Evolutionary conservation across 108 stramenopile genomes (phyloP).

Genomic region (Skeletonema costatum): DNA sequence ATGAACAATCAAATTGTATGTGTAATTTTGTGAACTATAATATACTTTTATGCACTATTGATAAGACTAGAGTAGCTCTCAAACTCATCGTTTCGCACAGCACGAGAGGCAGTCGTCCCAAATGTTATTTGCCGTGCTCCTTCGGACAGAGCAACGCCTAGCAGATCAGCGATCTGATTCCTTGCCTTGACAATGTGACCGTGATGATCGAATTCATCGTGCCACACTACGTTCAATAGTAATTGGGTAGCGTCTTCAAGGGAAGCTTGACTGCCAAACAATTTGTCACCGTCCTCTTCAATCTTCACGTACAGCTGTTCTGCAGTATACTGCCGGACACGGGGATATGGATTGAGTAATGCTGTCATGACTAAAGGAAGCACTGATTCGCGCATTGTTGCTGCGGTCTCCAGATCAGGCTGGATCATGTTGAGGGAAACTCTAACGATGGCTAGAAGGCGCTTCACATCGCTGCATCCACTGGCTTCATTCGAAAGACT

Average conservation of each 20-base stretch:
- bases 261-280: constrained; percentile 16
- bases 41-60: constrained; percentile 13
- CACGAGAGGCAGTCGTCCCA: background rate
- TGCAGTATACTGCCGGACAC: constrained; percentile 82
- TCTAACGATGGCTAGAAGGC: constrained; percentile 63
- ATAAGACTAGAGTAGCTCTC: constrained; percentile 53
- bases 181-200: constrained; percentile 28
- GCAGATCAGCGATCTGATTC: constrained; percentile 47
- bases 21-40: background rate
- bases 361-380: constrained; percentile 69
- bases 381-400: constrained; percentile 35
- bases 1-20: background rate
- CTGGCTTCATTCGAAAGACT: constrained; percentile 57
- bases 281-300: constrained; percentile 53
- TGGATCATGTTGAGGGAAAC: constrained; percentile 67
- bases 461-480: constrained; percentile 70
- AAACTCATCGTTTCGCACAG: constrained; percentile 48
- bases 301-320: constrained; percentile 88
- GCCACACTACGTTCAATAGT: constrained; percentile 47
- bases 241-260: constrained; percentile 47
- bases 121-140: constrained; percentile 20
- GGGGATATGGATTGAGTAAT: constrained; percentile 87
- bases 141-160: constrained; percentile 30
- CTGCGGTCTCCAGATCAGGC: constrained; percentile 35
- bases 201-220: constrained; percentile 45